A percentile compares a stretch with the other conserved stretches of the same genome.
Conservation (phyloP, 116 monocot genomes). For the Phalaenopsis hybrid region DNA sequence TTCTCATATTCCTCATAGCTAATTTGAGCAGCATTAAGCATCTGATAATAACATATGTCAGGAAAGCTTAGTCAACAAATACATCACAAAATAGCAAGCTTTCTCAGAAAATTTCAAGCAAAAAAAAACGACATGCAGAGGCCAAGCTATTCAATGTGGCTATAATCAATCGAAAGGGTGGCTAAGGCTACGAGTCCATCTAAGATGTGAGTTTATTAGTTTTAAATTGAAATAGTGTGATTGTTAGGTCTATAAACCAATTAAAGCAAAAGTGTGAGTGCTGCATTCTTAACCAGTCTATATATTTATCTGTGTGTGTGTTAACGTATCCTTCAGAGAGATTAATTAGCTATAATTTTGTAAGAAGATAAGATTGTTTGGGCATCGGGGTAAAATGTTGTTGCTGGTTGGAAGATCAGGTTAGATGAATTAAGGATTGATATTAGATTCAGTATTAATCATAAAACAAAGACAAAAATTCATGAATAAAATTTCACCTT, state of each 20-base stretch:
- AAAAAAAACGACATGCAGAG: background rate
- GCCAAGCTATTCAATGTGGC: background rate
- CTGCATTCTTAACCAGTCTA: too few species aligned
- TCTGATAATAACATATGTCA: constrained; percentile 19
- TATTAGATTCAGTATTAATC: too few species aligned
- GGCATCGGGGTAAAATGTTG: too few species aligned
- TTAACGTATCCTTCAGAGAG: too few species aligned
- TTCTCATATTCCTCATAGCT: constrained; percentile 50
- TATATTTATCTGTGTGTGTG: too few species aligned
- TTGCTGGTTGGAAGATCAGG: too few species aligned
- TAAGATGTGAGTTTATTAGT: too few species aligned
- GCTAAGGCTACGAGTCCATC: too few species aligned
- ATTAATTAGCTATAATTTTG: too few species aligned
- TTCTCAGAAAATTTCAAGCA: background rate
- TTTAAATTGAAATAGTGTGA: background rate
- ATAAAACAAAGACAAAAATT: too few species aligned
- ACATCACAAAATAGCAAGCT: background rate
- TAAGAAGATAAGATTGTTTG: too few species aligned
- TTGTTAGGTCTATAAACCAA: background rate
- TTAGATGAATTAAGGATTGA: too few species aligned
- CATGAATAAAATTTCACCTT: background rate
- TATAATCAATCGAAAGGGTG: background rate
- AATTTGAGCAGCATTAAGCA: constrained; percentile 44
- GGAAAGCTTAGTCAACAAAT: background rate
- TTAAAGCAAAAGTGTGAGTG: background rate